phyloP scores from a whole-genome alignment of 768 basidiomycete species.

The Naganishia vaughanmartiniae region DNA sequence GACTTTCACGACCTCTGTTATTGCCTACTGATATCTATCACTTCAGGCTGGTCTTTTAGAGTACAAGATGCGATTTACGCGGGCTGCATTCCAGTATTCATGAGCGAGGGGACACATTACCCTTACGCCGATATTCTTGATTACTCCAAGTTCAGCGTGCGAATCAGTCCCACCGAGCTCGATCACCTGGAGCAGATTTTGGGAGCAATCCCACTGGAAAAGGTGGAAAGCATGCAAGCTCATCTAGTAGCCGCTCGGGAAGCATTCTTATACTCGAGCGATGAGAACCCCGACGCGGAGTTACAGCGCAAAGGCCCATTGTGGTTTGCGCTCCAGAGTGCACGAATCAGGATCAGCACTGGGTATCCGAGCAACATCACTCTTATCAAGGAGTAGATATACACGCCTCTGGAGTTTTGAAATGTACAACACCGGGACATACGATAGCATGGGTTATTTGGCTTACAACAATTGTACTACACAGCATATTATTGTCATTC shows the following conservation, averaged over 20 bases:
- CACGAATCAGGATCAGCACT: slow-evolving; percentile 50
- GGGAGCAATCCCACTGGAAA: slow-evolving; percentile 43
- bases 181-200: slow-evolving; percentile 53
- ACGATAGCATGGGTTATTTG: background rate
- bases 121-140: slow-evolving; percentile 54
- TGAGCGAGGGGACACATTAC: slow-evolving; percentile 53
- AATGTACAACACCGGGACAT: background rate
- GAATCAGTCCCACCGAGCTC: slow-evolving; percentile 52
- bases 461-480: background rate
- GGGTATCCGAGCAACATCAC: slow-evolving; percentile 41
- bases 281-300: slow-evolving; percentile 49
- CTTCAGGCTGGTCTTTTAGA: slow-evolving; percentile 52
- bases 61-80: slow-evolving; percentile 54
- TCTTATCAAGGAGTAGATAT: background rate
- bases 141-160: slow-evolving; percentile 54
- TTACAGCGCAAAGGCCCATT: slow-evolving; percentile 51
- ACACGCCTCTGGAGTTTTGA: background rate
- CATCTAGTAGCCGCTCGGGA: slow-evolving; percentile 52
- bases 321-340: slow-evolving; percentile 52
- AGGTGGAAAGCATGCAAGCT: slow-evolving; percentile 52
- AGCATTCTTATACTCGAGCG: slow-evolving; percentile 52
- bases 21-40: background rate
- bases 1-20: background rate
- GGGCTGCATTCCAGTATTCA: slow-evolving; percentile 55
- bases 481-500: background rate